Base-by-base conservation (phyloP, 2,329 filamentous ascomycete species). In the Cytospora piceae region DNA sequence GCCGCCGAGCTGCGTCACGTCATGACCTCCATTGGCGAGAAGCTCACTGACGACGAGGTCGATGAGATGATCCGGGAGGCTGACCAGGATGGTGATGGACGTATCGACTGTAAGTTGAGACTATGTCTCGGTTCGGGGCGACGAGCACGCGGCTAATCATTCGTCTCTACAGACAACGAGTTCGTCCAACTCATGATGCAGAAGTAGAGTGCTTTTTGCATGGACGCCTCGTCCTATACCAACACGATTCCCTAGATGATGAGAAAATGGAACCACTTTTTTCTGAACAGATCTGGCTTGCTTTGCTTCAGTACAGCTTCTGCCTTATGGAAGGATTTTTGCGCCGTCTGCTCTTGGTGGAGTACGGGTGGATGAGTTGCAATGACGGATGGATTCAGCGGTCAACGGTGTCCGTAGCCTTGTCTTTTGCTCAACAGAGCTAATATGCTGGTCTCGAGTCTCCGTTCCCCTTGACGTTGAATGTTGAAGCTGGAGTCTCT, bases 151-250 rank as follows among this genome's bases (percentile, higher is more conserved):
- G 20, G 22, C 61, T 63, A 27, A 63, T 22, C 12, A 6, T 31
- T 8, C 11, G 0, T 17, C 27, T 22, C 58, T 20, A 56, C 73
- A 94, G 91, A 94, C 82, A 94, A 94, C 83, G 92, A 95, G 81
- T 95, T 95, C 76, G 92, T 95, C 73, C 92, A 95, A 82, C 89
- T 95, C 77, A 95, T 95, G 92, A 94, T 95, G 92, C 92, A 95
- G 86, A 94, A 94, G 85, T 94, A 92, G 84, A 49, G 42, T 9
- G 37, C 59, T 34, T 29, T 37, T 32, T 61, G 32, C 34, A 11
- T 64, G 22, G 61, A 57, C 51, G 53, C 53, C 53, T 37, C 52
- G 58, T 51, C 17, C 57, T 59, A 64, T 58, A 64, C 64, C 61
- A 63, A 32, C 24, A 58, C 61, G 63, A 66, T 66, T 63, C 60